phyloP scores from a whole-genome alignment of 495 filamentous ascomycete genomes.

The Beverwykella pulmonaria region DNA sequence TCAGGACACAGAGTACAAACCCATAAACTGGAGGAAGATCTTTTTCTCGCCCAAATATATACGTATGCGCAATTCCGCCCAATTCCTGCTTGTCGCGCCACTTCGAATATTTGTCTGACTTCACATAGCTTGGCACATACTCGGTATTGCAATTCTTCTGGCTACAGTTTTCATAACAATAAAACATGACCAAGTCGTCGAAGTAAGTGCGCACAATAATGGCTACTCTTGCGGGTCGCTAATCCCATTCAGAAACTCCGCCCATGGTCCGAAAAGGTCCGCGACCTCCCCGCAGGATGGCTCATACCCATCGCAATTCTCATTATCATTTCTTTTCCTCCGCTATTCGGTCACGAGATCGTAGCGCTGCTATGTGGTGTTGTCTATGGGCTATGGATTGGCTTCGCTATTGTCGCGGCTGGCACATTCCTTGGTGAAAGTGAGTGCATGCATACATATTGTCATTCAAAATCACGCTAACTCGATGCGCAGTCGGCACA shows the following conservation, averaged over 20 bases:
- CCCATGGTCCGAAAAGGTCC: slow-evolving; percentile 22
- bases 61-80: slow-evolving; percentile 8
- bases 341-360: slow-evolving; percentile 29
- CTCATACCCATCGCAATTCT: slow-evolving; percentile 31
- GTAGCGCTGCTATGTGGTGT: slow-evolving; percentile 29
- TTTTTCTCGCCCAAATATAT: slow-evolving; percentile 29
- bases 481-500: slow-evolving; percentile 16
- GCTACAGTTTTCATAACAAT: slow-evolving; percentile 17
- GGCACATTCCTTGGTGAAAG: slow-evolving; percentile 32
- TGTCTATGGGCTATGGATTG: slow-evolving; percentile 27
- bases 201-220: slow-evolving; percentile 3
- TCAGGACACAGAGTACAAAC: slow-evolving; percentile 25
- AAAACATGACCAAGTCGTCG: slow-evolving; percentile 23
- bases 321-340: slow-evolving; percentile 28
- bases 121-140: slow-evolving; percentile 26
- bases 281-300: slow-evolving; percentile 29
- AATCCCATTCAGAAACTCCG: slow-evolving; percentile 16
- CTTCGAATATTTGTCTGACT: background rate
- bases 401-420: slow-evolving; percentile 26
- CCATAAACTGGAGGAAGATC: slow-evolving; percentile 30
- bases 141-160: slow-evolving; percentile 10
- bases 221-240: background rate
- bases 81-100: background rate
- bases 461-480: background rate
- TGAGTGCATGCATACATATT: background rate